A percentile compares a stretch with the other conserved stretches of the same genome.
Conservation (phyloP, 176 grass and related monocot genomes). For the Bonia amplexicaulis region DNA sequence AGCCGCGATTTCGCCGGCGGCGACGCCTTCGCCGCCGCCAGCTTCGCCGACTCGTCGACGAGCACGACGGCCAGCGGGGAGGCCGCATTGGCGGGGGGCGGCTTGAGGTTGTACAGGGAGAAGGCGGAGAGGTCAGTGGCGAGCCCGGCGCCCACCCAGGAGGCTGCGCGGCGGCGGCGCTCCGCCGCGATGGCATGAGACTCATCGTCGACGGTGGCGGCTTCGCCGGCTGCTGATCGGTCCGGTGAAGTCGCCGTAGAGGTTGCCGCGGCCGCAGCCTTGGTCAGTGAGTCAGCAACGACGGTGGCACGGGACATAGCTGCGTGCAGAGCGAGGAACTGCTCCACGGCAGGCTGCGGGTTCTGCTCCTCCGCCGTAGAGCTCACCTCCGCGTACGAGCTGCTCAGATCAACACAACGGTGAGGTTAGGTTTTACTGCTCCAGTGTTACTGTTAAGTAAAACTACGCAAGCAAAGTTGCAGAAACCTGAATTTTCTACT, state of each 20-base stretch:
- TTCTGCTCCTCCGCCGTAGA: conserved; percentile 74
- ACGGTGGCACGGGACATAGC: conserved; percentile 47
- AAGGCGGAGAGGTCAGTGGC: conserved; percentile 77
- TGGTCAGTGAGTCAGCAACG: conserved; percentile 50
- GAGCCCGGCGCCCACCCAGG: conserved; percentile 78
- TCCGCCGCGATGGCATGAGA: conserved; percentile 41
- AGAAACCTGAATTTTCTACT: not conserved
- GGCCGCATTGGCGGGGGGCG: not conserved
- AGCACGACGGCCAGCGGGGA: conserved; percentile 42
- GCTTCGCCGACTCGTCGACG: conserved; percentile 47
- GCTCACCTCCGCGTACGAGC: conserved; percentile 73
- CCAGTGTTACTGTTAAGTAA: not conserved
- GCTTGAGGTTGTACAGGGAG: conserved; percentile 58
- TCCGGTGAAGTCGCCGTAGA: conserved; percentile 28
- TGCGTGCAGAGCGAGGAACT: conserved; percentile 74
- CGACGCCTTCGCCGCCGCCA: conserved; percentile 30
- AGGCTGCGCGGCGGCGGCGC: conserved; percentile 48
- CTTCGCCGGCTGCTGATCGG: not conserved
- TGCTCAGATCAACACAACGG: conserved; percentile 35
- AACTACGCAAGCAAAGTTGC: not conserved
- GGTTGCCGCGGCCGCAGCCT: not conserved
- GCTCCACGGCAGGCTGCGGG: conserved; percentile 75
- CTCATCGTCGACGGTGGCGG: conserved; percentile 28
- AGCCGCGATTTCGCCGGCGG: conserved; percentile 43
- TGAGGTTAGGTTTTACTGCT: not conserved